Evolutionary conservation across 1,284 basidiomycete genomes (phyloP), one percentile per base, ranked within the genome.

Genomic region (Rhodotorula mucilaginosa): DNA sequence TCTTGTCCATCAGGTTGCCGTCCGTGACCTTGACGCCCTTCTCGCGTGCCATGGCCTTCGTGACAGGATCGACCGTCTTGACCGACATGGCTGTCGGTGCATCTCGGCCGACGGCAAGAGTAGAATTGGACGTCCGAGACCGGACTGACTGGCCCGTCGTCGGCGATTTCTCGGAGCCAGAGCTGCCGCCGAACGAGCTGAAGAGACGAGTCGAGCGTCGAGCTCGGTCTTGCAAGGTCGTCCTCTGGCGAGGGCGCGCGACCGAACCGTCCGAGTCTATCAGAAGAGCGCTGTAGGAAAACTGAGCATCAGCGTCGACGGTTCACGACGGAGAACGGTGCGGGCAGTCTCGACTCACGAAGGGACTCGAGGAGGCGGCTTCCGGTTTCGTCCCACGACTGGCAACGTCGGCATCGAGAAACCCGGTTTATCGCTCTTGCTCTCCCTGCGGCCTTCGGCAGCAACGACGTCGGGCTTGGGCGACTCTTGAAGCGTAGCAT

Each of bases 1-100:
- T 94, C 82, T 94, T 91, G 72, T 91, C 88, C 61, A 96, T 81
- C 52, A 95, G 90, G 19, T 81, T 79, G 10, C 76, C 75, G 18
- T 61, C 61, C 26, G 58, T 64, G 46, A 76, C 69, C 2, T 39
- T 87, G 21, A 80, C 75, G 67, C 85, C 84, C 68, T 83, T 79
- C 49, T 84, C 83, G 47, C 86, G 85, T 56, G 83, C 65, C 71
- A 81, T 77, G 68, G 82, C 82, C 66, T 79, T 77, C 57, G 77
- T 57, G 31, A 74, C 75, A 3, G 66, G 64, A 39, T 74, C 74
- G 65, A 77, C 70, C 21, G 47, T 67, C 64, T 78, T 83, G 72
- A 70, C 69, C 47, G 23, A 71, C 78, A 74, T 83, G 80, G 61
- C 81, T 58, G 76, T 81, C 80, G 60, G 79, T 65, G 76, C 75